Evolutionary conservation across 2,329 filamentous ascomycete species (phyloP), one percentile per base, ranked within the genome.

Genomic region (Fusarium sp.): DNA sequence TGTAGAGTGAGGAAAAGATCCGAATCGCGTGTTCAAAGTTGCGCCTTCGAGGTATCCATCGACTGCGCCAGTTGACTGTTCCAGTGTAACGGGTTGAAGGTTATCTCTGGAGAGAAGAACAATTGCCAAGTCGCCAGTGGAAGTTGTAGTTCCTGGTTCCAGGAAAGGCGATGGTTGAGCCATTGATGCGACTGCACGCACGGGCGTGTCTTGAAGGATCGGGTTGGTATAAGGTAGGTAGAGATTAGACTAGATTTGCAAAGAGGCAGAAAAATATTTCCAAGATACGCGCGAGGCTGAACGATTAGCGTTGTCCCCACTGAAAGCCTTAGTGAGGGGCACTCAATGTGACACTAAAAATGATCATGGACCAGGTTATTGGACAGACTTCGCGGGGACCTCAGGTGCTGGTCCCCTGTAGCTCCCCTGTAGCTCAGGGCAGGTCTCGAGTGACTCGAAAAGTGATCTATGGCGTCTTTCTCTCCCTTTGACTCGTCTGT

Each of bases 11-110:
- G 93, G 93, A 68, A 94, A 95, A 0, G 95, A 97, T 53, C 96
- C 96, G 78, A 97, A 99, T 47, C 95, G 91, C 3, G 95, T 99
- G 83, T 97, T 98, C 59, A 95, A 90, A 5, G 94, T 92, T 50
- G 91, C 91, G 39, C 93, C 93, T 79, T 94, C 92, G 35, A 89
- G 88, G 76, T 94, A 94, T 65, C 92, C 93, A 77, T 91, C 88
- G 71, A 92, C 86, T 45, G 89, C 87, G 57, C 89, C 90, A 41
- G 88, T 86, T 27, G 87, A 86, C 35, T 88, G 84, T 70, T 88
- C 86, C 33, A 95, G 88, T 68, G 93, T 90, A 31, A 94, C 86
- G 12, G 95, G 94, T 42, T 94, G 87, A 71, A 95, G 90, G 69
- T 92, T 92, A 81, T 98, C 95, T 82, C 95, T 92, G 68, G 94